These are phyloP conservation scores for Tilletia setariae DNA, from an alignment of 1,284 basidiomycete genomes.

Conservation along the genomic window DNA sequence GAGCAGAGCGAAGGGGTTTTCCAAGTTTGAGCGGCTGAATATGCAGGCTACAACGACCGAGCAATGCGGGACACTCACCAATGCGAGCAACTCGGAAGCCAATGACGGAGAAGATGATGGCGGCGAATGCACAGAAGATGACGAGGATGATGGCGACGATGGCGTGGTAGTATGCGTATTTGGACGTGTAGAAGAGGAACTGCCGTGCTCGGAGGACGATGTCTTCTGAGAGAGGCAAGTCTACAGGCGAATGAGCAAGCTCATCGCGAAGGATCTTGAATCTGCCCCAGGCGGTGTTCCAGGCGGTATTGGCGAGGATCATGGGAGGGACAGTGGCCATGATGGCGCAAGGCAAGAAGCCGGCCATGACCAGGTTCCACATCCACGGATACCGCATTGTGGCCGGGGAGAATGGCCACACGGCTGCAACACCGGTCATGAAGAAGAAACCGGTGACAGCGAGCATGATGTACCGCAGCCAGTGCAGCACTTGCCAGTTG, in stretches of 20 bases:
- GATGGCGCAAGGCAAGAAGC: not conserved
- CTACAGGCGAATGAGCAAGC: not conserved
- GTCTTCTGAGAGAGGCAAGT: not conserved
- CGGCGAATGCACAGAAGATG: slow-evolving; percentile 5
- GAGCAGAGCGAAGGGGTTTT: too few relatives aligned
- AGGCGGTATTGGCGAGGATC: not conserved
- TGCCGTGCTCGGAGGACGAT: not conserved
- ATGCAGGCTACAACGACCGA: too few relatives aligned
- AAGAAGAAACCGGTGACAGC: slow-evolving; percentile 9
- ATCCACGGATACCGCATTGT: slow-evolving; percentile 1
- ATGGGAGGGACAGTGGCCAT: slow-evolving; percentile 2
- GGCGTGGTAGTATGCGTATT: slow-evolving; percentile 10
- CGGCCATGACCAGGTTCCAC: slow-evolving; percentile 5
- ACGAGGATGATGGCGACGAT: slow-evolving; percentile 14
- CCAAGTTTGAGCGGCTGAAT: too few relatives aligned
- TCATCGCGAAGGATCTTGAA: not conserved
- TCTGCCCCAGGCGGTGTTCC: not conserved
- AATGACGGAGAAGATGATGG: slow-evolving; percentile 1
- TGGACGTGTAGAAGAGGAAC: slow-evolving; percentile 4
- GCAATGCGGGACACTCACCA: too few relatives aligned
- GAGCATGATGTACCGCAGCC: slow-evolving; percentile 2
- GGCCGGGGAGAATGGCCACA: slow-evolving; percentile 11
- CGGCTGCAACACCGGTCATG: slow-evolving; percentile 10
- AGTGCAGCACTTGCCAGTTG: slow-evolving; percentile 14
- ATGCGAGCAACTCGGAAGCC: not conserved